Conservation (phyloP, 768 basidiomycete species). For the Favolaschia claudopus region DNA sequence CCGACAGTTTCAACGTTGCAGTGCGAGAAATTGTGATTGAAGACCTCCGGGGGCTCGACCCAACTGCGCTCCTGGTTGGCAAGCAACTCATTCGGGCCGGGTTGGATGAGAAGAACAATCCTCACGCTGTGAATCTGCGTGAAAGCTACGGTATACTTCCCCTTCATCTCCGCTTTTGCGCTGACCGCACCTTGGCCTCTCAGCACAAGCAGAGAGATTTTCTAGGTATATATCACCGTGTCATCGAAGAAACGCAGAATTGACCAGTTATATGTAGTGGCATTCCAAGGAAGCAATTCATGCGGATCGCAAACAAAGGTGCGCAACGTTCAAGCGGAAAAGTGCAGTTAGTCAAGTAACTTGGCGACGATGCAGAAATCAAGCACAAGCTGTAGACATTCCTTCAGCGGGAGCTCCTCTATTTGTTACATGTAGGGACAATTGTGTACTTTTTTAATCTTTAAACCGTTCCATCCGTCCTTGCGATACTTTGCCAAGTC, state of each 20-base stretch:
- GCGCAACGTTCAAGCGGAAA: too few relatives aligned
- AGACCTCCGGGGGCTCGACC: conserved; percentile 68
- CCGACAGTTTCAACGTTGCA: conserved; percentile 59
- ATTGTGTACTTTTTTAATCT: too few relatives aligned
- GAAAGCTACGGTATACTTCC: conserved; percentile 62
- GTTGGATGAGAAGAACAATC: conserved; percentile 66
- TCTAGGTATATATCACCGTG: conserved; percentile 41
- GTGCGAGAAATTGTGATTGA: conserved; percentile 57
- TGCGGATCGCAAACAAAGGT: conserved; percentile 60
- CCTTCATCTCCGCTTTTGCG: not conserved
- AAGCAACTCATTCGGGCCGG: conserved; percentile 63
- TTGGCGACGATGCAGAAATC: too few relatives aligned
- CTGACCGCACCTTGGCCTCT: not conserved
- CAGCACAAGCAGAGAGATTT: conserved; percentile 71
- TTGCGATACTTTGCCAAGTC: too few relatives aligned
- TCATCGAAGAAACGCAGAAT: not conserved
- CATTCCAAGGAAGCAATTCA: conserved; percentile 60
- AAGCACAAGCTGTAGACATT: conserved; percentile 72
- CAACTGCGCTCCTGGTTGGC: conserved; percentile 56
- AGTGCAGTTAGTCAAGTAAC: too few relatives aligned
- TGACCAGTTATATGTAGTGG: conserved; percentile 38
- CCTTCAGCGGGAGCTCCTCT: too few relatives aligned
- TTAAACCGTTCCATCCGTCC: too few relatives aligned
- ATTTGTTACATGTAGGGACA: too few relatives aligned
- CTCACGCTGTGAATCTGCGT: conserved; percentile 69